Conservation (phyloP, 2,329 filamentous ascomycete species). For the Aspergillus glaucus region DNA sequence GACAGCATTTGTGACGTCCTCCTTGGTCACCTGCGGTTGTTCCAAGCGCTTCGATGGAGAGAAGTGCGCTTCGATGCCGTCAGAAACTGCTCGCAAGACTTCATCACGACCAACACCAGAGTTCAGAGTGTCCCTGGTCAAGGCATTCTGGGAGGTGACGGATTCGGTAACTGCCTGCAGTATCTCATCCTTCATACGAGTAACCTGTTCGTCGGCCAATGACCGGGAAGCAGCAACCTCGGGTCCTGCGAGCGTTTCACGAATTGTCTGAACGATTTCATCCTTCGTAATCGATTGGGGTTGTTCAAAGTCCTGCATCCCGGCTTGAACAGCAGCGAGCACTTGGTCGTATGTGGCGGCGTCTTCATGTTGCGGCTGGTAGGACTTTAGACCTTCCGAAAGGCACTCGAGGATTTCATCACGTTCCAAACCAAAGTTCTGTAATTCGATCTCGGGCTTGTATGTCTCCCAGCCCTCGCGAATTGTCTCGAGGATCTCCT, state of each 20-base stretch:
- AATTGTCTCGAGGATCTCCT: conserved; percentile 81
- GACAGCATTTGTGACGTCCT: conserved; percentile 24
- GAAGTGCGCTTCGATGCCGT: conserved; percentile 48
- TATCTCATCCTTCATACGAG: conserved; percentile 26
- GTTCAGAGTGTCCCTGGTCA: conserved; percentile 25
- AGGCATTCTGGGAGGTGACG: conserved; percentile 23
- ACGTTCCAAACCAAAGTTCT: conserved; percentile 82
- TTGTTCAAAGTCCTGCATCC: conserved; percentile 71
- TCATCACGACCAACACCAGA: conserved; percentile 47
- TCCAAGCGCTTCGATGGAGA: conserved; percentile 51
- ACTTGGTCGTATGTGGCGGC: conserved; percentile 77
- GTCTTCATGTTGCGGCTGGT: conserved; percentile 48
- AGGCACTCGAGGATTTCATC: conserved; percentile 86
- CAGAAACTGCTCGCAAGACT: conserved; percentile 55
- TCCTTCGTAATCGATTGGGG: conserved; percentile 67
- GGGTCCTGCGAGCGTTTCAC: conserved; percentile 79
- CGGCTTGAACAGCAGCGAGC: conserved; percentile 76
- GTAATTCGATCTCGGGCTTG: conserved; percentile 85
- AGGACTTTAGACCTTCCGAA: conserved; percentile 75
- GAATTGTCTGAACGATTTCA: conserved; percentile 75
- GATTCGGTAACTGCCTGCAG: conserved; percentile 27
- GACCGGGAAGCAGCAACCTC: conserved; percentile 38
- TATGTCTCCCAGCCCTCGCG: conserved; percentile 90
- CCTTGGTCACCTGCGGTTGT: conserved; percentile 22
- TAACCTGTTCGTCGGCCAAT: conserved; percentile 22